These are phyloP conservation scores for Tuber calosporum DNA, from an alignment of 495 filamentous ascomycete species.

Conservation along the genomic window DNA sequence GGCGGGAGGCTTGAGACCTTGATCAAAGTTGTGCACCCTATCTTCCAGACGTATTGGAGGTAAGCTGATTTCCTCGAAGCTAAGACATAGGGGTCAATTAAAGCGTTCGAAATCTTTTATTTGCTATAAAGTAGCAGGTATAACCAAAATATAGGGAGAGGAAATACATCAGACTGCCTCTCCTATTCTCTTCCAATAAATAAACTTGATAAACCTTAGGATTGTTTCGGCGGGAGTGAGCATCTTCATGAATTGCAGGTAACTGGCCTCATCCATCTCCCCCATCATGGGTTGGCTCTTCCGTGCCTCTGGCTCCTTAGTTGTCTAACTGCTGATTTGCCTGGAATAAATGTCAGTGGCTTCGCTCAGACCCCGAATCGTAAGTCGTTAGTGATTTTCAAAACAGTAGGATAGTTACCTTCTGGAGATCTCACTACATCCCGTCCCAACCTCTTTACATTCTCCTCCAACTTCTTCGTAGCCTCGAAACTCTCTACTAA, in stretches of 20 bases:
- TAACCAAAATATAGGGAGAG: background rate
- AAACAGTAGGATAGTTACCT: slow-evolving; percentile 9
- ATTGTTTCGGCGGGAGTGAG: slow-evolving; percentile 31
- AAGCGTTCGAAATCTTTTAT: slow-evolving; percentile 10
- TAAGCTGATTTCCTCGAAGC: slow-evolving; percentile 37
- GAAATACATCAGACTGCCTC: slow-evolving; percentile 30
- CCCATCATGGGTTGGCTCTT: slow-evolving; percentile 47
- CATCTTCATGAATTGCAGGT: slow-evolving; percentile 72
- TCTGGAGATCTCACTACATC: slow-evolving; percentile 25
- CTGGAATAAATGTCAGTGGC: slow-evolving; percentile 1
- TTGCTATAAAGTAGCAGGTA: background rate
- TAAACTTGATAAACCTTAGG: too few species aligned
- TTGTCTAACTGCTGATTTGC: slow-evolving; percentile 22
- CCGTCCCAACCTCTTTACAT: slow-evolving; percentile 56
- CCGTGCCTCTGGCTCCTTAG: slow-evolving; percentile 36
- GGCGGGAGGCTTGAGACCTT: slow-evolving; percentile 26
- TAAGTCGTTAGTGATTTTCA: background rate
- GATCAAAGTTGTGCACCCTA: slow-evolving; percentile 18
- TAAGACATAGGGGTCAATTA: slow-evolving; percentile 4
- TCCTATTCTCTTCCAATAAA: slow-evolving; percentile 26
- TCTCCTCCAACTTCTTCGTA: slow-evolving; percentile 60
- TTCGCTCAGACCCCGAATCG: slow-evolving; percentile 8
- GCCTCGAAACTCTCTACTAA: slow-evolving; percentile 53
- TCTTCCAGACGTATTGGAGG: slow-evolving; percentile 25
- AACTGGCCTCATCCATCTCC: slow-evolving; percentile 57